Evolutionary conservation across 176 grass and related monocot species (phyloP), one percentile per base, ranked within the genome.

Genomic region (Aegilops tauschii): DNA sequence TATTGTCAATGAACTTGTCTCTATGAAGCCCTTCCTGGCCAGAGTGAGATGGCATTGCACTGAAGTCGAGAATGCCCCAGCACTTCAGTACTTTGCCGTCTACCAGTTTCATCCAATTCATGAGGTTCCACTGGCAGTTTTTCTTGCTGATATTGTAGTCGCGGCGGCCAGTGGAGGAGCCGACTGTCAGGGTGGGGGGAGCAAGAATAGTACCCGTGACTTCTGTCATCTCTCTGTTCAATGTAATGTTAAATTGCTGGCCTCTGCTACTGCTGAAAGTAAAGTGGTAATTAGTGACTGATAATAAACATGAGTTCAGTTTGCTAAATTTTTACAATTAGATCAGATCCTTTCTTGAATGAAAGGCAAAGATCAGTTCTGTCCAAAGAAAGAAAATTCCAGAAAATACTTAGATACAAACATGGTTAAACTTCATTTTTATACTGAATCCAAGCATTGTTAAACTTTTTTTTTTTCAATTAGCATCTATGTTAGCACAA

Each of bases 31-130:
- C 3, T 3, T 85, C 6, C 30, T 65, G 50, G 30, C 71, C 12
- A 13, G 61, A 0, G 37, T 62, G 3, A 12, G 72, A 64, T 1
- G 12, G 32, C 34, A 20, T 2, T 12, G 82, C 79, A 67, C 83
- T 92, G 83, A 92, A 92, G 73, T 92, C 83, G 8, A 89, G 2
- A 5, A 92, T 80, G 12, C 80, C 90, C 90, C 90, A 92, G 66
- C 39, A 39, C 40, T 61, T 23, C 30, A 89, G 79, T 1, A 6
- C 40, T 73, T 80, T 47, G 83, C 90, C 83, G 9, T 80, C 73
- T 59, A 86, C 65, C 23, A 92, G 56, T 76, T 14, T 80, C 66
- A 80, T 83, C 27, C 0, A 35, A 65, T 5, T 21, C 54, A 21
- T 20, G 31, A 88, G 82, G 64, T 82, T 91, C 90, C 90, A 91